Evolutionary conservation across 306 rosid species (phyloP).

Genomic region (Lathyrus sativus): DNA sequence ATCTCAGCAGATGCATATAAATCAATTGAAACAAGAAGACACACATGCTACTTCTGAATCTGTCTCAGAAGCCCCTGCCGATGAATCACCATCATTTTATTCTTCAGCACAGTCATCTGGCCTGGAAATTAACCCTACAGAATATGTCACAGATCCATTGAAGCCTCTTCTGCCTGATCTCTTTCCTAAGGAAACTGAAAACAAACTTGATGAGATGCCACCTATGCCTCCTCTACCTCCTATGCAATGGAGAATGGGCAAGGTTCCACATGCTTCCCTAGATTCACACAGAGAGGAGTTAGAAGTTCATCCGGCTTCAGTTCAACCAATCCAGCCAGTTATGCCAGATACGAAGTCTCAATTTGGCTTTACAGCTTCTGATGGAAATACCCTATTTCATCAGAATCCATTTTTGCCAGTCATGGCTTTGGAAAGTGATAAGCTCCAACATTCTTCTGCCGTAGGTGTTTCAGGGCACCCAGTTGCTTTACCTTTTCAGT

Average conservation of each 20-base stretch:
- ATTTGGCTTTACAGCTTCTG: slow-evolving; percentile 46
- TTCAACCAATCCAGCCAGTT: slow-evolving; percentile 46
- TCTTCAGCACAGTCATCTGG: slow-evolving; percentile 46
- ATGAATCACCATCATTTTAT: slow-evolving; percentile 43
- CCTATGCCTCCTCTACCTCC: slow-evolving; percentile 99
- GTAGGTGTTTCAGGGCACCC: slow-evolving; percentile 49
- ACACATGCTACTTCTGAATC: slow-evolving; percentile 40
- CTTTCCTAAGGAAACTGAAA: slow-evolving; percentile 50
- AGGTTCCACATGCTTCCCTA: slow-evolving; percentile 51
- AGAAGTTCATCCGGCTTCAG: slow-evolving; percentile 43
- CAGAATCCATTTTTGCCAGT: slow-evolving; percentile 57
- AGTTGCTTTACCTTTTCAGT: slow-evolving; percentile 47
- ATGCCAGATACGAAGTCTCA: slow-evolving; percentile 46
- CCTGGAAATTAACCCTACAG: slow-evolving; percentile 41
- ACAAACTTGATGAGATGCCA: slow-evolving; percentile 69
- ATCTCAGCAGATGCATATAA: slow-evolving; percentile 42
- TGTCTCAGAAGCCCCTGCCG: slow-evolving; percentile 41
- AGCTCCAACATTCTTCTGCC: slow-evolving; percentile 47
- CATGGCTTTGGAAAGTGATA: slow-evolving; percentile 50
- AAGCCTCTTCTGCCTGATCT: slow-evolving; percentile 46
- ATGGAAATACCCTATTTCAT: slow-evolving; percentile 41
- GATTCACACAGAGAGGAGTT: slow-evolving; percentile 44
- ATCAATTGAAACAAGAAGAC: slow-evolving; percentile 43
- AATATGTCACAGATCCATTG: slow-evolving; percentile 46
- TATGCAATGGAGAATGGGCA: slow-evolving; percentile 95